Evolutionary conservation across 2,329 filamentous ascomycete genomes (phyloP).

Genomic region (Pseudogymnoascus sp.): DNA sequence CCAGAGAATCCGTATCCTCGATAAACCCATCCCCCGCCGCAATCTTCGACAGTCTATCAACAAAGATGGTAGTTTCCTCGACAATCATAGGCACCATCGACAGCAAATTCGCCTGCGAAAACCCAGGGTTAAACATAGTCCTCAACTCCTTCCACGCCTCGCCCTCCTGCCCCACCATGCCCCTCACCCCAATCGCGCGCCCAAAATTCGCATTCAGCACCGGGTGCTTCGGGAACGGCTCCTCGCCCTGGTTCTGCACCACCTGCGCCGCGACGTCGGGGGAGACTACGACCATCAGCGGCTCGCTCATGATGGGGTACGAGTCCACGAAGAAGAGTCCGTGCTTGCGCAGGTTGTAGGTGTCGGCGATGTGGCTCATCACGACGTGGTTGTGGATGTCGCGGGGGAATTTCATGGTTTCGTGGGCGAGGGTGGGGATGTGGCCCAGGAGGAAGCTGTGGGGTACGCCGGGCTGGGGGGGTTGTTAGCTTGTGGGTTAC

Average conservation of each 20-base stretch:
- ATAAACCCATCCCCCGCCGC: not conserved
- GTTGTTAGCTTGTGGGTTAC: not conserved
- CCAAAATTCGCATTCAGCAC: not conserved
- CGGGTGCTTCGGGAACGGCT: conserved; percentile 10
- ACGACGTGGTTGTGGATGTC: conserved; percentile 3
- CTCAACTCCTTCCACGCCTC: conserved; percentile 12
- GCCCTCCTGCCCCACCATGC: conserved; percentile 10
- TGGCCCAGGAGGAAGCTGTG: not conserved
- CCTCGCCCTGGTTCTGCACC: conserved; percentile 8
- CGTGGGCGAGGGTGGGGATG: not conserved
- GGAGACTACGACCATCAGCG: conserved; percentile 11
- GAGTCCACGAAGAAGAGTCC: conserved; percentile 15
- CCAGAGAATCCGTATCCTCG: not conserved
- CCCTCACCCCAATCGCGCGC: not conserved
- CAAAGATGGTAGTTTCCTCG: conserved; percentile 11
- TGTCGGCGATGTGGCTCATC: conserved; percentile 1
- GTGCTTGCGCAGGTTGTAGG: conserved; percentile 12
- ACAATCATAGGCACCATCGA: conserved; percentile 12
- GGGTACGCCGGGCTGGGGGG: not conserved
- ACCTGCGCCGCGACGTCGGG: conserved; percentile 9
- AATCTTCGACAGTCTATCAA: not conserved
- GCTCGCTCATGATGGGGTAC: conserved; percentile 11
- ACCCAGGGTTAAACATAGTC: conserved; percentile 14
- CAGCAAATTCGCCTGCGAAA: conserved; percentile 11
- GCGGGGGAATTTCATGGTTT: conserved; percentile 4